Percentiles rank a stretch among this genome's conserved stretches.
Evolutionary conservation across 163 green algal species (phyloP).

Genomic region (Coccomyxa subellipsoidea): DNA sequence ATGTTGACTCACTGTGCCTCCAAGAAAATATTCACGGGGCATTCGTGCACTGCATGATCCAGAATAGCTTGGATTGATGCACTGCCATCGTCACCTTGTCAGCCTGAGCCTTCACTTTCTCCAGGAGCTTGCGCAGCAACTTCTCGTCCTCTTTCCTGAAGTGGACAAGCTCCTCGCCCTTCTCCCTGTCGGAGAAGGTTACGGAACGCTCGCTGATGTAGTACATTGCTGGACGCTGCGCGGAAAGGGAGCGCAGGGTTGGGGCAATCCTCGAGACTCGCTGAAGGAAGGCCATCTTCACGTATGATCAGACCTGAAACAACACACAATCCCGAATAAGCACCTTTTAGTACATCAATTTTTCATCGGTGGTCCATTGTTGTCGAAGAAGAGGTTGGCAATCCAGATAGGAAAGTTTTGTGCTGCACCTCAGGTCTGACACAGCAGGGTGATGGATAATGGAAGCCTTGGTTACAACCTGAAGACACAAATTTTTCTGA

Average conservation of each 20-base stretch:
- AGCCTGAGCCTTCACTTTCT: neutral
- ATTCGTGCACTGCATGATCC: neutral
- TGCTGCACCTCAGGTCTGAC: no score
- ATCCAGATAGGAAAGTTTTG: no score
- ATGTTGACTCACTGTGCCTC: neutral
- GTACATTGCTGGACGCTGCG: neutral
- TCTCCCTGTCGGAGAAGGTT: neutral
- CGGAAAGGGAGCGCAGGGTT: neutral
- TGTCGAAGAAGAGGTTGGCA: no score
- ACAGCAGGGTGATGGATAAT: no score
- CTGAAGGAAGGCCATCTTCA: neutral
- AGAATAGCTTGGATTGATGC: neutral
- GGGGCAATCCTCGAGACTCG: neutral
- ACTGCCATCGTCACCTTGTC: neutral
- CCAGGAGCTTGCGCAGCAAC: neutral
- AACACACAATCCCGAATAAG: no score
- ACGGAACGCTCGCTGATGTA: neutral
- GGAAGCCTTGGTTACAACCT: no score
- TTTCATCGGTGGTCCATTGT: no score
- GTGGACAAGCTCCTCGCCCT: neutral
- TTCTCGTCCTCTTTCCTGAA: constrained; percentile 4
- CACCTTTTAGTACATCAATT: no score
- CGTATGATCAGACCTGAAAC: no score
- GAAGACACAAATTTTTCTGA: no score
- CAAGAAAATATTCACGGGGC: neutral